Evolutionary conservation across 2,329 filamentous ascomycete genomes (phyloP), one percentile per base, ranked within the genome.

Genomic region (Plectosphaerella sp.): DNA sequence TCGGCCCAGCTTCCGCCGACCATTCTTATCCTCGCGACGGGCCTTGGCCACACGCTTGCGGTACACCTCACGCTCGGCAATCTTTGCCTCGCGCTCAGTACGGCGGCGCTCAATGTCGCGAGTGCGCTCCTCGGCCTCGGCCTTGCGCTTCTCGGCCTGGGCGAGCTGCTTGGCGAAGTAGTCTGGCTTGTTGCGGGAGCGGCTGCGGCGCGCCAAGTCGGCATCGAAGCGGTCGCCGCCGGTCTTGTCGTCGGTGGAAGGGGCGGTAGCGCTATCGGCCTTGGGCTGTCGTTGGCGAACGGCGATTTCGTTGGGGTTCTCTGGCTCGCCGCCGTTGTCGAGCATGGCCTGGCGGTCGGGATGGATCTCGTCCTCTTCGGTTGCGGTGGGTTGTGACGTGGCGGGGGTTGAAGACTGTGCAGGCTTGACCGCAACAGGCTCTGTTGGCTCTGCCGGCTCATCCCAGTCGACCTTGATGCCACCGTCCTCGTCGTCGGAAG

Each of bases 1-100:
- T 55, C 89, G 79, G 2, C 91, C 91, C 47, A 96, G 68, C 72
- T 90, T 92, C 67, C 87, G 81, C 72, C 88, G 86, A 11, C 89
- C 89, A 64, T 88, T 82, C 59, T 74, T 67, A 57, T 62, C 71
- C 25, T 84, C 84, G 66, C 87, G 83, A 36, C 86, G 83, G 49
- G 92, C 90, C 66, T 86, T 87, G 57, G 88, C 86, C 67, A 90
- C 82, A 57, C 86, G 83, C 59, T 80, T 83, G 54, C 83, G 79
- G 61, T 86, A 81, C 54, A 76, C 76, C 59, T 84, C 77, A 12
- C 86, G 83, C 60, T 86, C 83, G 48, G 88, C 86, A 4, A 80
- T 72, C 55, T 83, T 82, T 58, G 77, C 78, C 63, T 87, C 82
- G 1, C 84, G 80, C 64, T 92, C 84, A 54, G 83, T 81, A 57